Base-by-base conservation (phyloP, 1,139 yeast species). In the Suhomyces wounanorum region DNA sequence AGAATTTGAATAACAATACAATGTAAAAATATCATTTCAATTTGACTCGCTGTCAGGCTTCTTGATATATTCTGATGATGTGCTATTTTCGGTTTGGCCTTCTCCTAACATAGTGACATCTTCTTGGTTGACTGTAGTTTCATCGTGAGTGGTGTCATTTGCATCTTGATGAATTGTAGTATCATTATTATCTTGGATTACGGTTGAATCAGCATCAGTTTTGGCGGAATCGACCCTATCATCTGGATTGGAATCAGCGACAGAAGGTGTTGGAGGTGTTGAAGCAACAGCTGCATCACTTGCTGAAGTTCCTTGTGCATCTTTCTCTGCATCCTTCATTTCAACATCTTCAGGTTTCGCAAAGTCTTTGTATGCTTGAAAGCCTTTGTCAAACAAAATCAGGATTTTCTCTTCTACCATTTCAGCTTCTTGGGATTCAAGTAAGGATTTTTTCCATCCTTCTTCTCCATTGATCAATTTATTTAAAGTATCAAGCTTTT, bases 141-240 rank as follows among this genome's bases (percentile, higher is more conserved):
- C 79, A 48, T 75, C 79, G 48, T 77, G 63, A 26, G 79, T 75
- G 30, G 78, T 73, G 51, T 75, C 80, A 50, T 75, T 73, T 35
- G 68, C 73, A 48, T 75, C 79, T 51, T 75, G 78, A 49, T 71
- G 77, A 40, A 74, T 69, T 4, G 79, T 75, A 8, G 78, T 73
- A 54, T 75, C 79, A 50, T 74, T 73, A 50, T 64, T 61, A 26
- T 72, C 78, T 48, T 72, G 77, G 33, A 69, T 65, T 10, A 69
- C 67, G 8, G 78, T 73, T 8, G 67, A 59, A 55, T 74, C 78
- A 8, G 71, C 76, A 55, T 73, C 77, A 21, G 36, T 43, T n/a
- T 40, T 38, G 6, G 45, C 42, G 25, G 41, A 41, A n/a, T 40
- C 47, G 16, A 40, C 47, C 8, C 42, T 17, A 3, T 37, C 38